Evolutionary conservation across 306 rosid genomes (phyloP).

Genomic region (Quercus dentata): DNA sequence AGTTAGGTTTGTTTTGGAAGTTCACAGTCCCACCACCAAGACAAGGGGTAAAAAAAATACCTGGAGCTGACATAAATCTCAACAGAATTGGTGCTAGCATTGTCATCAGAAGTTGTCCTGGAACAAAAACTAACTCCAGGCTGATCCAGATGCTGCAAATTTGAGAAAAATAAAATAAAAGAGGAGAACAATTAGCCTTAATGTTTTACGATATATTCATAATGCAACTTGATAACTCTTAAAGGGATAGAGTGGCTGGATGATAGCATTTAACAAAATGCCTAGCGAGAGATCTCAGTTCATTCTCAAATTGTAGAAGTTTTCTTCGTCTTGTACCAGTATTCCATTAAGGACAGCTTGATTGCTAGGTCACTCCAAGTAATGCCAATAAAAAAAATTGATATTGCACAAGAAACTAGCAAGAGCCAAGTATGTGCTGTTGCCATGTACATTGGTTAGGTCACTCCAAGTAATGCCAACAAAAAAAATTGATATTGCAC

Average conservation of each 20-base stretch:
- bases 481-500: not conserved
- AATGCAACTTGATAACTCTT: not conserved
- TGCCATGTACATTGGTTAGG: too few relatives aligned
- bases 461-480: not conserved
- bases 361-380: too few relatives aligned
- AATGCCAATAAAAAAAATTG: too few relatives aligned
- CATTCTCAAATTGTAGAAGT: not conserved
- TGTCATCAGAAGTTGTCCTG: not conserved
- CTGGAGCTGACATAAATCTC: constrained; percentile 37
- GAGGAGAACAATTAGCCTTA: not conserved
- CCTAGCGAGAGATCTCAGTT: not conserved
- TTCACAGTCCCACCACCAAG: not conserved
- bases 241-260: not conserved
- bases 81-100: not conserved
- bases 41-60: constrained; percentile 25
- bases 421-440: too few relatives aligned
- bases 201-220: not conserved
- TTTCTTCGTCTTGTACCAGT: not conserved
- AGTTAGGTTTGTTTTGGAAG: not conserved
- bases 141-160: constrained; percentile 75
- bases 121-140: constrained; percentile 36
- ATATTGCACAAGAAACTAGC: too few relatives aligned
- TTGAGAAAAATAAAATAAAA: not conserved
- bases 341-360: not conserved
- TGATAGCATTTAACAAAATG: not conserved